Evolutionary conservation across 805 yeast species (phyloP).

Genomic region (Pichia sporocuriosa): DNA sequence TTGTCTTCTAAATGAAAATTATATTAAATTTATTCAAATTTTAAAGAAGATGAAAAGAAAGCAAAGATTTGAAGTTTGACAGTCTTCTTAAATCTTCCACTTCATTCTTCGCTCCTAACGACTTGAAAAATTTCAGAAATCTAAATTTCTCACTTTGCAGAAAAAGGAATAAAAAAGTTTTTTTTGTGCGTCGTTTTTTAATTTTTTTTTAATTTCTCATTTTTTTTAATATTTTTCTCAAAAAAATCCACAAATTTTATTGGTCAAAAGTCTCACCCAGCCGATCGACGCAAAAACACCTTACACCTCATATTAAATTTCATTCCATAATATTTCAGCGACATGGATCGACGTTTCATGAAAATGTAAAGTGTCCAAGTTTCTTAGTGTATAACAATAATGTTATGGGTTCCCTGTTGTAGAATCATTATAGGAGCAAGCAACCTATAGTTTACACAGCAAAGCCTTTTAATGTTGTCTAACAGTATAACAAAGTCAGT

Average conservation of each 20-base stretch:
- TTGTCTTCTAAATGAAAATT: not conserved
- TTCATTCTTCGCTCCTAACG: too few relatives aligned
- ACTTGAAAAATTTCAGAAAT: too few relatives aligned
- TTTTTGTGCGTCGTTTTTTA: slow-evolving; percentile 9
- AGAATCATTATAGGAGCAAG: too few relatives aligned
- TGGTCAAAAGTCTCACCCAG: not conserved
- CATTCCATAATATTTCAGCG: not conserved
- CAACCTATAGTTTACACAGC: too few relatives aligned
- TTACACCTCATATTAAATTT: slow-evolving; percentile 5
- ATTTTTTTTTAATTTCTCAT: not conserved
- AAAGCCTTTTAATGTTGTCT: slow-evolving; percentile 1
- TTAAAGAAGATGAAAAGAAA: not conserved
- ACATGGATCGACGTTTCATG: not conserved
- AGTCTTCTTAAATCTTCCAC: too few relatives aligned
- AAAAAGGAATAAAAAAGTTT: not conserved
- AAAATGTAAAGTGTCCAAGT: too few relatives aligned
- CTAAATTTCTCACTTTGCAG: too few relatives aligned
- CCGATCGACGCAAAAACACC: slow-evolving; percentile 8
- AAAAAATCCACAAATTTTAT: too few relatives aligned
- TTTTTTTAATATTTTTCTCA: not conserved
- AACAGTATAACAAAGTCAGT: not conserved
- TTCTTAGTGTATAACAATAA: too few relatives aligned
- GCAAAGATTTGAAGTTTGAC: not conserved
- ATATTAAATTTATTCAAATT: too few relatives aligned
- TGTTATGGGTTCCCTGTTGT: too few relatives aligned